A percentile compares a stretch with the other conserved stretches of the same genome.
These are phyloP conservation scores for Collybia nuda DNA, from an alignment of 768 basidiomycete genomes.

Conservation along the genomic window DNA sequence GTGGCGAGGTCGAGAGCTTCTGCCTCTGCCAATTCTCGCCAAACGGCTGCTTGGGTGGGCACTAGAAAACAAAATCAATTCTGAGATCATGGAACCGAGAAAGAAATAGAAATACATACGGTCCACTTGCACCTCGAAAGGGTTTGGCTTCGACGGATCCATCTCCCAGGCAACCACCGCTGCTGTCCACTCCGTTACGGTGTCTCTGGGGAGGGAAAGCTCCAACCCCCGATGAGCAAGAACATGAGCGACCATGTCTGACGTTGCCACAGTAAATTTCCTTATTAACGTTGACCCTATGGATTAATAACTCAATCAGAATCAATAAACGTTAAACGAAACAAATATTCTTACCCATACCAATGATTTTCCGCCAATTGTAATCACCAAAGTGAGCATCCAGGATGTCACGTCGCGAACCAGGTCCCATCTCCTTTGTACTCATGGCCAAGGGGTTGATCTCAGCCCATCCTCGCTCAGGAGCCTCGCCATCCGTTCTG, in stretches of 20 bases:
- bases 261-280: constrained; percentile 6
- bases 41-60: constrained; percentile 5
- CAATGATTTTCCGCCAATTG: constrained; percentile 24
- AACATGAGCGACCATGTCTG: constrained; percentile 6
- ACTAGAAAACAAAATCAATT: background rate
- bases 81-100: background rate
- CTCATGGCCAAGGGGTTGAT: constrained; percentile 23
- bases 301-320: background rate
- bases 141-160: constrained; percentile 1
- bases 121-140: background rate
- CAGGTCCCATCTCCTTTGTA: constrained; percentile 10
- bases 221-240: constrained; percentile 3
- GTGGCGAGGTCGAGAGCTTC: constrained; percentile 7
- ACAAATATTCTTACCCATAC: constrained; percentile 12
- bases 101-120: background rate
- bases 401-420: constrained; percentile 2
- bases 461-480: constrained; percentile 20
- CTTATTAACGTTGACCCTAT: background rate
- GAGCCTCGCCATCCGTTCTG: background rate
- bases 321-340: background rate
- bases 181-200: background rate
- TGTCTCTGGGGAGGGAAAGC: background rate
- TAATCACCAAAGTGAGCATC: constrained; percentile 24
- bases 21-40: constrained; percentile 7
- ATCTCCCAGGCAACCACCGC: constrained; percentile 12